Evolutionary conservation across 129 eudicot species (phyloP), one percentile per base, ranked within the genome.

Genomic region (Erigeron canadensis): DNA sequence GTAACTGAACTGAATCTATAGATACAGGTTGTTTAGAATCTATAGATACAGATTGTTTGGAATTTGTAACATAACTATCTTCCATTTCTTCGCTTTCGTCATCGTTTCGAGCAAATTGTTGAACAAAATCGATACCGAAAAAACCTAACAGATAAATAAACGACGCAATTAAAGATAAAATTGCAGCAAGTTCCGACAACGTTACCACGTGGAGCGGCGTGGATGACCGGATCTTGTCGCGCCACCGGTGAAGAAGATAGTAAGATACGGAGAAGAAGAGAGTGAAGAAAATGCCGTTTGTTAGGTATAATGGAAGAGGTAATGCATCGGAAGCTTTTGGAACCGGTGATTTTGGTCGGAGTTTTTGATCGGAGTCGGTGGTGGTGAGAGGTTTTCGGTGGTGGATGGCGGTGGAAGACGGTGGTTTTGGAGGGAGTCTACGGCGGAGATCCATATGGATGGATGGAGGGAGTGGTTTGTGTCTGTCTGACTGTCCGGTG

Each of bases 321-420:
- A 88, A 83, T 19, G 95, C 95, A 42, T 88, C 95, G 34, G 95
- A 88, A 4, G 95, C 95, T 71, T 85, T 85, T 0, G 86, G 88
- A 5, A 69, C 62, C 8, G 82, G 80, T 1, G 82, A 53, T 39
- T 70, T 60, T 53, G 84, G 64, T 1, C 73, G 77, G 28, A 50
- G 19, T 3, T 17, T 28, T 3, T 40, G 48, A 45, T 37, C 9
- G 67, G 5, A 45, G 28, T 72, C 69, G 80, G 13, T 44, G 74
- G 43, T 10, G 69, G 17, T 15, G 75, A 63, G 10, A 9, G 70
- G 4, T 65, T 63, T 40, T n/a, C 56, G 55, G 21, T 77, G 55
- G 51, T 40, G 54, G 65, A n/a, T 18, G 64, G 12, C 44, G 47
- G 75, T 39, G 18, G 72, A 13, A 28, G 79, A 10, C 1, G 77